These are phyloP conservation scores for Beauveria varroae DNA, from an alignment of 2,329 filamentous ascomycete genomes.

Conservation along the genomic window DNA sequence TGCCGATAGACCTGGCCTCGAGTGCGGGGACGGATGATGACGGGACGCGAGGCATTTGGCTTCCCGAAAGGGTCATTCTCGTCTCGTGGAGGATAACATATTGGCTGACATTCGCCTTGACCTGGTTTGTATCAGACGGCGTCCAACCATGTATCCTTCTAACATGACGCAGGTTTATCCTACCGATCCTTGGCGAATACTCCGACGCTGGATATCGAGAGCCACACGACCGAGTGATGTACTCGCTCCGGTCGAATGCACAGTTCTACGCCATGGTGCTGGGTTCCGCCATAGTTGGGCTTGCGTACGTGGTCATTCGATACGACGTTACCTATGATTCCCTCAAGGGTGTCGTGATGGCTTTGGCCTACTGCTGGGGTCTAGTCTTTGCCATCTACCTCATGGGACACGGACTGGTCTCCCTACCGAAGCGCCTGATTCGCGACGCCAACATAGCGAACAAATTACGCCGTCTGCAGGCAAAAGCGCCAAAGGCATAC, in stretches of 20 bases:
- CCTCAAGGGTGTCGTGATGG: conserved; percentile 83
- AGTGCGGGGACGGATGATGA: conserved; percentile 67
- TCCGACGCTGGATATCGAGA: conserved; percentile 90
- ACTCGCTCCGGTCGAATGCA: conserved; percentile 80
- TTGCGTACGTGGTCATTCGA: conserved; percentile 76
- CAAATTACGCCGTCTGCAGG: conserved; percentile 67
- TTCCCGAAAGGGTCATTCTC: conserved; percentile 68
- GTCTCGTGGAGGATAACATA: conserved; percentile 94
- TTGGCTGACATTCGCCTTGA: conserved; percentile 92
- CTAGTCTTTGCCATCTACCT: conserved; percentile 87
- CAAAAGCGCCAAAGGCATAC: conserved; percentile 70
- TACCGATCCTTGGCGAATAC: conserved; percentile 90
- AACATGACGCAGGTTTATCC: conserved; percentile 58
- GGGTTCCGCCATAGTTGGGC: conserved; percentile 58
- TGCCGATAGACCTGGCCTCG: conserved; percentile 92
- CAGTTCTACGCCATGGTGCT: conserved; percentile 81
- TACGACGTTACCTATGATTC: conserved; percentile 66
- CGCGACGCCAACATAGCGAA: conserved; percentile 70
- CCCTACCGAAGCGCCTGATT: conserved; percentile 75
- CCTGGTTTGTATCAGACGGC: conserved; percentile 56
- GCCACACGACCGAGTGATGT: conserved; percentile 68
- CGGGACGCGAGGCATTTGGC: conserved; percentile 73
- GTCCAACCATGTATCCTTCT: conserved; percentile 1
- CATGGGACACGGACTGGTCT: conserved; percentile 94
- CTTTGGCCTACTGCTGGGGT: conserved; percentile 90